Percentiles rank a stretch among this genome's conserved stretches.
Conservation (phyloP, 345 rosid genomes). For the Corchorus olitorius region DNA sequence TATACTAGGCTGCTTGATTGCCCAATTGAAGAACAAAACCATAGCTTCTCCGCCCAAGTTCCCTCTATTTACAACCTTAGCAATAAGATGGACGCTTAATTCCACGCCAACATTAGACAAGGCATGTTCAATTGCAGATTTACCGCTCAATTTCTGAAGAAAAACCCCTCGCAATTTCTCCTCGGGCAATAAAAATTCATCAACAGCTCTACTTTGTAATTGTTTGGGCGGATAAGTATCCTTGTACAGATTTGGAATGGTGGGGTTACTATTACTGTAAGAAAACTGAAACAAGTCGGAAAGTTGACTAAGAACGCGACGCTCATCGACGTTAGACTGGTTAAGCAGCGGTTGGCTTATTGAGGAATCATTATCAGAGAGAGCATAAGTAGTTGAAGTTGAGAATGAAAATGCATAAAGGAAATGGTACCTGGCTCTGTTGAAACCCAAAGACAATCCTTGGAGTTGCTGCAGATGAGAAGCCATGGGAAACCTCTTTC, state of each 20-base stretch:
- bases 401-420: slow-evolving; percentile 27
- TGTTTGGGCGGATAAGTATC: slow-evolving; percentile 21
- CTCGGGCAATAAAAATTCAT: slow-evolving; percentile 60
- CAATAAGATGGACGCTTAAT: slow-evolving; percentile 59
- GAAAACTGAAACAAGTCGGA: slow-evolving; percentile 58
- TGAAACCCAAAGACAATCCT: background rate
- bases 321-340: slow-evolving; percentile 42
- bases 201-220: slow-evolving; percentile 32
- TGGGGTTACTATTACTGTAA: slow-evolving; percentile 2
- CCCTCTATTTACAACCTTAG: slow-evolving; percentile 64
- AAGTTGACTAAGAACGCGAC: slow-evolving; percentile 54
- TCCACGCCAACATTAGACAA: slow-evolving; percentile 47
- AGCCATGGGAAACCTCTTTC: slow-evolving; percentile 30
- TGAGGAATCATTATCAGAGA: slow-evolving; percentile 8
- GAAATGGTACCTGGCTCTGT: slow-evolving; percentile 25
- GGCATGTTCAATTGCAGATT: slow-evolving; percentile 49
- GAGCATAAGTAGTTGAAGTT: slow-evolving; percentile 20
- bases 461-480: slow-evolving; percentile 19
- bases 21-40: slow-evolving; percentile 77
- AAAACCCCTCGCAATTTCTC: slow-evolving; percentile 87
- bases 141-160: slow-evolving; percentile 68
- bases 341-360: slow-evolving; percentile 19
- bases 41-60: slow-evolving; percentile 73
- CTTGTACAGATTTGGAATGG: slow-evolving; percentile 17
- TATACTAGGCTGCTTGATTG: slow-evolving; percentile 53